Percentiles rank a stretch among this genome's conserved stretches.
These are phyloP conservation scores for Naganishia albida DNA, from an alignment of 1,284 basidiomycete genomes.

Conservation along the genomic window DNA sequence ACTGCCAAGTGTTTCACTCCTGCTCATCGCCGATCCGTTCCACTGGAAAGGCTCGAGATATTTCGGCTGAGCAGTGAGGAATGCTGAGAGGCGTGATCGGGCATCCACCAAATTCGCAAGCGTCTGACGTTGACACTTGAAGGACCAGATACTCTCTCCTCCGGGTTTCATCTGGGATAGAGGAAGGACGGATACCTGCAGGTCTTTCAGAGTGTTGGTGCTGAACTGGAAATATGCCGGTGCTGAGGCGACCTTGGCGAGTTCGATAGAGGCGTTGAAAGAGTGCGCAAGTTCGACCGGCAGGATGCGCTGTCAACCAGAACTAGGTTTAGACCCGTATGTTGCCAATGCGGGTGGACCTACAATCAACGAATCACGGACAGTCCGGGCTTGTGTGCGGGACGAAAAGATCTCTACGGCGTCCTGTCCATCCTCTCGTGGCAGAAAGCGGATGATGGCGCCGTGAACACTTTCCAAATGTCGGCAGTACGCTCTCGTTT, in stretches of 20 bases:
- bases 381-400: slow-evolving; percentile 4
- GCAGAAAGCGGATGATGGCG: slow-evolving; percentile 26
- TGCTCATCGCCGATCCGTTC: neutral
- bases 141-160: slow-evolving; percentile 7
- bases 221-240: slow-evolving; percentile 14
- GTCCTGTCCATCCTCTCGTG: slow-evolving; percentile 26
- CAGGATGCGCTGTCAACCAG: slow-evolving; percentile 7
- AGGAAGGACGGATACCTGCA: slow-evolving; percentile 21
- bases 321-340: neutral
- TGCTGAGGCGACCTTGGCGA: slow-evolving; percentile 20
- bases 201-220: slow-evolving; percentile 6
- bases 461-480: slow-evolving; percentile 26
- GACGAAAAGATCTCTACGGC: slow-evolving; percentile 28
- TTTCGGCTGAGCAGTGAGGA: slow-evolving; percentile 4
- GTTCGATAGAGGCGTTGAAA: slow-evolving; percentile 15
- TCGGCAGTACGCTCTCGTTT: slow-evolving; percentile 17
- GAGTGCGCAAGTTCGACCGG: slow-evolving; percentile 17
- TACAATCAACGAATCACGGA: slow-evolving; percentile 12
- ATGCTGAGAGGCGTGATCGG: slow-evolving; percentile 4
- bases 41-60: slow-evolving; percentile 13
- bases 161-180: slow-evolving; percentile 8
- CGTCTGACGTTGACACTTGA: slow-evolving; percentile 19
- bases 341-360: neutral
- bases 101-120: slow-evolving; percentile 9
- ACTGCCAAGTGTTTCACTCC: slow-evolving; percentile 1